Evolutionary conservation across 2,329 filamentous ascomycete genomes (phyloP).

Genomic region (Pyrenophora teres): DNA sequence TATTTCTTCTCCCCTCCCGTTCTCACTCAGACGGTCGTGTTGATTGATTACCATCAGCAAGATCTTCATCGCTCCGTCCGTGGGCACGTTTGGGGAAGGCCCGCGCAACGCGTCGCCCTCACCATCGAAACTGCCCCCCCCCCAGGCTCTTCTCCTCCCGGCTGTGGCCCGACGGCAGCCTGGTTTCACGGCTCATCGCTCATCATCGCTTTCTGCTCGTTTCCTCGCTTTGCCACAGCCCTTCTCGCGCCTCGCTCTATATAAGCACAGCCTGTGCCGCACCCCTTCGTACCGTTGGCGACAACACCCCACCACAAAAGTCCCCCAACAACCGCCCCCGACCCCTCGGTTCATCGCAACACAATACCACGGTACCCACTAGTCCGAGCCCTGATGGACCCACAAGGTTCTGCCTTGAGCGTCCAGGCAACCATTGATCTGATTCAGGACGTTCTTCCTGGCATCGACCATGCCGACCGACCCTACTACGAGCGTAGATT

Average conservation of each 20-base stretch:
- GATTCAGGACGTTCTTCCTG: constrained; percentile 5
- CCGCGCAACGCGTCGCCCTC: constrained; percentile 16
- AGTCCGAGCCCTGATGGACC: neutral
- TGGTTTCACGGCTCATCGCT: constrained; percentile 9
- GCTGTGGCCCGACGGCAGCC: constrained; percentile 8
- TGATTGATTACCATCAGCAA: neutral
- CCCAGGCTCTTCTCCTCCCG: constrained; percentile 5
- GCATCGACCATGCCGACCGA: neutral
- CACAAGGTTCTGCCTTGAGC: neutral
- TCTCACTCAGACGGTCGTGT: neutral
- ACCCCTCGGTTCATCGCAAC: neutral
- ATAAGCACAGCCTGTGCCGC: constrained; percentile 5
- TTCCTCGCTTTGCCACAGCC: neutral
- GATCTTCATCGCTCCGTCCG: neutral
- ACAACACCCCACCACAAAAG: neutral
- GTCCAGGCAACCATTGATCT: constrained; percentile 7
- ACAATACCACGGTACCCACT: neutral
- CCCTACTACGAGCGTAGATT: constrained; percentile 8
- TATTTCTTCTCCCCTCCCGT: neutral
- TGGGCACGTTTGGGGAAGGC: neutral
- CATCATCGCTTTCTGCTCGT: constrained; percentile 1
- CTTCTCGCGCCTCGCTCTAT: neutral
- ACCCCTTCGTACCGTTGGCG: neutral
- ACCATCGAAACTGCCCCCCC: constrained; percentile 5
- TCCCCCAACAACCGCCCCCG: neutral